Percentiles rank a stretch among this genome's conserved stretches.
phyloP scores from a whole-genome alignment of 139 green algal species.

The Pycnococcus provasolii region DNA sequence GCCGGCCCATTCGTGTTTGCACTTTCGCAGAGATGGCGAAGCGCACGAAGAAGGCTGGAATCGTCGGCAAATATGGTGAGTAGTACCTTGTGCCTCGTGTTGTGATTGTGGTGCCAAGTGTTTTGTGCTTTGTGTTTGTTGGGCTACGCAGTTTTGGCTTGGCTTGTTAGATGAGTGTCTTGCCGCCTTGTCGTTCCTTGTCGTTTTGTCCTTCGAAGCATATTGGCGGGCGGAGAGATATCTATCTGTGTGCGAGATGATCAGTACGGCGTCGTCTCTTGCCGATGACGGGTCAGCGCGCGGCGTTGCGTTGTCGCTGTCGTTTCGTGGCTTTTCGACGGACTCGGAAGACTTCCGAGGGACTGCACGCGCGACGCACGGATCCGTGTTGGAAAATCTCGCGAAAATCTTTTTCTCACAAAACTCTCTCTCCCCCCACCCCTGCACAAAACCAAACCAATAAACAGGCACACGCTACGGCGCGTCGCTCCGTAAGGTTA shows the following conservation, averaged over 20 bases:
- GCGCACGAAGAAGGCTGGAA: slow-evolving; percentile 99
- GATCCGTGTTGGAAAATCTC: background rate
- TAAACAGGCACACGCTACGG: slow-evolving; percentile 83
- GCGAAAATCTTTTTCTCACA: background rate
- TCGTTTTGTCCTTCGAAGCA: background rate
- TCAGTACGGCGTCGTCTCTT: background rate
- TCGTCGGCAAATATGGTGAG: slow-evolving; percentile 94
- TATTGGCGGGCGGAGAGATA: no score
- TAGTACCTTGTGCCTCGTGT: background rate
- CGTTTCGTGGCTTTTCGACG: no score
- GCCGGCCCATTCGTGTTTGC: no score
- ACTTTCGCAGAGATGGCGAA: slow-evolving; percentile 48
- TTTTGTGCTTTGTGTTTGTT: slow-evolving; percentile 4
- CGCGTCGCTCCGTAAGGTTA: slow-evolving; percentile 86
- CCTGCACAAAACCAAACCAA: background rate
- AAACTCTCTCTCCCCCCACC: background rate
- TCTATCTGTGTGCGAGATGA: no score
- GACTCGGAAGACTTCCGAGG: no score
- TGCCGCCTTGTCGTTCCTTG: background rate
- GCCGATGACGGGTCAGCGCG: background rate
- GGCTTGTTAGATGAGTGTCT: background rate
- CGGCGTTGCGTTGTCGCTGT: background rate
- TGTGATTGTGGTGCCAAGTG: background rate
- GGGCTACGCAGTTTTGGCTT: background rate
- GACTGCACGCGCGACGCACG: background rate